A percentile compares a stretch with the other conserved stretches of the same genome.
phyloP scores from a whole-genome alignment of 2,329 filamentous ascomycete species.

The Claviceps humidiphila region DNA sequence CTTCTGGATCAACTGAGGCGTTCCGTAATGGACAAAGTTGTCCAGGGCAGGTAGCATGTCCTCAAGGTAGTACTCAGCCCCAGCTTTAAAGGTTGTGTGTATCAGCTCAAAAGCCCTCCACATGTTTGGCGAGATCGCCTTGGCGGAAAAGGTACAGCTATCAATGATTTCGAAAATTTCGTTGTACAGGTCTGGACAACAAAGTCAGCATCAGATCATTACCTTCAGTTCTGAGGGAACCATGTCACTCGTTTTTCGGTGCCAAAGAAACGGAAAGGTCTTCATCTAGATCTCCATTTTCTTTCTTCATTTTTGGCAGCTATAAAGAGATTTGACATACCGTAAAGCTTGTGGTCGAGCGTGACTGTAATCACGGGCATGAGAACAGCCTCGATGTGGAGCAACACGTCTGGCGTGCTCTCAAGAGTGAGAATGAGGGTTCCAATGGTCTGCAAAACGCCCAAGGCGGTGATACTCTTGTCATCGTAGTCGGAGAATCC shows the following conservation, averaged over 20 bases:
- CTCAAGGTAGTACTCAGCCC: conserved; percentile 91
- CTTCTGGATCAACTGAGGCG: conserved; percentile 65
- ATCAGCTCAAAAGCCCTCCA: conserved; percentile 97
- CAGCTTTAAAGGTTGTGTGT: conserved; percentile 91
- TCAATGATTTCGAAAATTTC: conserved; percentile 99
- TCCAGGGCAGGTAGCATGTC: conserved; percentile 97
- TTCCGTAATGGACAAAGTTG: conserved; percentile 93
- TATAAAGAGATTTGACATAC: conserved; percentile 27
- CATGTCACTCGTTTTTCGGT: no score
- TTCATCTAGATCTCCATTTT: neutral
- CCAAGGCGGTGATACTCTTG: conserved; percentile 94
- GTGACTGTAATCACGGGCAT: conserved; percentile 97
- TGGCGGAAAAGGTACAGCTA: conserved; percentile 96
- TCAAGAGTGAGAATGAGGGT: conserved; percentile 93
- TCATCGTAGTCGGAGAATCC: conserved; percentile 88
- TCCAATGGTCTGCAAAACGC: conserved; percentile 93
- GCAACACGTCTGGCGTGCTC: conserved; percentile 87
- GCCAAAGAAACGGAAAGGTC: no score
- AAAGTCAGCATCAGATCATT: neutral
- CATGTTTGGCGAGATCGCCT: conserved; percentile 91
- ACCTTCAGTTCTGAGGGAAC: no score
- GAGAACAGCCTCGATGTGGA: conserved; percentile 87
- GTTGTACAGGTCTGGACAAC: conserved; percentile 67
- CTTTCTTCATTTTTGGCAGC: neutral
- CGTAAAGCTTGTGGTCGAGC: conserved; percentile 93